Conservation (phyloP, 2,329 filamentous ascomycete genomes). For the Pseudogymnoascus sp. region DNA sequence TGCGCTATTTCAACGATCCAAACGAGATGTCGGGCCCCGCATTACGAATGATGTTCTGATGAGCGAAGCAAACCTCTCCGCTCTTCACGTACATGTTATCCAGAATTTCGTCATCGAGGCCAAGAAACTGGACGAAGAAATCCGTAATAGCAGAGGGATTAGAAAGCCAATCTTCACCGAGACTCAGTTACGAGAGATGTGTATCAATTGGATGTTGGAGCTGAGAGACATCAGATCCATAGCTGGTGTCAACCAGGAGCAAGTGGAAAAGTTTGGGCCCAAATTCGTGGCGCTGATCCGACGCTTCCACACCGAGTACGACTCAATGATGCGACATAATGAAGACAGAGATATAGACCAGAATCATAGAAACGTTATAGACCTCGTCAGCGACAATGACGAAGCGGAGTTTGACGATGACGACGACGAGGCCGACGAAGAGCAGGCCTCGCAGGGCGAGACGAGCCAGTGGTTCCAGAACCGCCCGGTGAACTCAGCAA, state of each 20-base stretch:
- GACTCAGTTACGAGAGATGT: conserved; percentile 63
- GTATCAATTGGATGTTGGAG: conserved; percentile 56
- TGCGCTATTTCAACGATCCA: conserved; percentile 40
- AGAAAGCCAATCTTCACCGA: conserved; percentile 60
- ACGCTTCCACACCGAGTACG: conserved; percentile 39
- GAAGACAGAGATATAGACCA: conserved; percentile 24
- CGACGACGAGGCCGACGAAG: background rate
- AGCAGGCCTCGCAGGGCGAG: background rate
- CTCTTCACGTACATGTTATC: conserved; percentile 56
- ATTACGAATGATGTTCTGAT: conserved; percentile 51
- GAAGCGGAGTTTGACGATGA: conserved; percentile 24
- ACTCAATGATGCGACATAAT: conserved; percentile 37
- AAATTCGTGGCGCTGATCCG: conserved; percentile 53
- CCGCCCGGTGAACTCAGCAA: background rate
- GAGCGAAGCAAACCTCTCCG: conserved; percentile 39
- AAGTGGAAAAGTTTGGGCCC: conserved; percentile 53
- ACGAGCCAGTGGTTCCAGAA: conserved; percentile 4
- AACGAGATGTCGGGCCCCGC: conserved; percentile 43
- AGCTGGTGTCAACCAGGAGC: conserved; percentile 52
- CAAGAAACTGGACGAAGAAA: conserved; percentile 48
- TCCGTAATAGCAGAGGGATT: conserved; percentile 52
- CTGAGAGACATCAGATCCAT: conserved; percentile 56
- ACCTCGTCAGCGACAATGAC: conserved; percentile 41
- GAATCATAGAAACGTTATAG: conserved; percentile 40
- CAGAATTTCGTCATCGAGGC: conserved; percentile 57